These are phyloP conservation scores for Pseudocercospora musae DNA, from an alignment of 2,329 filamentous ascomycete species.

Conservation along the genomic window DNA sequence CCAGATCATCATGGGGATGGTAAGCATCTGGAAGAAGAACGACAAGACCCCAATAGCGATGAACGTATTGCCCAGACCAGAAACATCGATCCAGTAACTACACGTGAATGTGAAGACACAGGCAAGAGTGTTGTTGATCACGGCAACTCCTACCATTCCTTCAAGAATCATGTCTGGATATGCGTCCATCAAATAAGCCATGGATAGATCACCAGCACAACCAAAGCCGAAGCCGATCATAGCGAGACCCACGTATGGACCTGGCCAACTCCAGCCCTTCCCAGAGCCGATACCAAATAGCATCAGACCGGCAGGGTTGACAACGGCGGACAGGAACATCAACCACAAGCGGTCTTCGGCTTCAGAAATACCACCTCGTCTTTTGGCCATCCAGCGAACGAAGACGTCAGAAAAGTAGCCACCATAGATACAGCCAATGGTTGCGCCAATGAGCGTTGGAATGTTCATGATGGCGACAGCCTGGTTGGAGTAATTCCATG, in stretches of 20 bases:
- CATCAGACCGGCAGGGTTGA: slow-evolving; percentile 52
- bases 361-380: slow-evolving; percentile 54
- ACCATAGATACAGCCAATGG: slow-evolving; percentile 57
- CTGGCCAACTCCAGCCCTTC: slow-evolving; percentile 52
- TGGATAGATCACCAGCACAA: slow-evolving; percentile 53
- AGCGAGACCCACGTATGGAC: slow-evolving; percentile 54
- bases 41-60: slow-evolving; percentile 52
- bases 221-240: slow-evolving; percentile 60
- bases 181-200: slow-evolving; percentile 54
- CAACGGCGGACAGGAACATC: slow-evolving; percentile 48
- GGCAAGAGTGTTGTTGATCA: slow-evolving; percentile 56
- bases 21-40: slow-evolving; percentile 51
- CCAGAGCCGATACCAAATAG: slow-evolving; percentile 54
- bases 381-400: slow-evolving; percentile 54
- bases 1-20: slow-evolving; percentile 54
- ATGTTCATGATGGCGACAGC: slow-evolving; percentile 58
- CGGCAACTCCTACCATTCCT: slow-evolving; percentile 57
- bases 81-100: slow-evolving; percentile 47
- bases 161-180: slow-evolving; percentile 58
- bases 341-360: slow-evolving; percentile 55
- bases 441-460: slow-evolving; percentile 53
- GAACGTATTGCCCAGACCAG: slow-evolving; percentile 48
- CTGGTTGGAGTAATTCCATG: slow-evolving; percentile 55
- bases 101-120: slow-evolving; percentile 53
- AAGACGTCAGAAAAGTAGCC: slow-evolving; percentile 57